Evolutionary conservation across 179 eudicot genomes (phyloP).

Genomic region (Silene vulgaris): DNA sequence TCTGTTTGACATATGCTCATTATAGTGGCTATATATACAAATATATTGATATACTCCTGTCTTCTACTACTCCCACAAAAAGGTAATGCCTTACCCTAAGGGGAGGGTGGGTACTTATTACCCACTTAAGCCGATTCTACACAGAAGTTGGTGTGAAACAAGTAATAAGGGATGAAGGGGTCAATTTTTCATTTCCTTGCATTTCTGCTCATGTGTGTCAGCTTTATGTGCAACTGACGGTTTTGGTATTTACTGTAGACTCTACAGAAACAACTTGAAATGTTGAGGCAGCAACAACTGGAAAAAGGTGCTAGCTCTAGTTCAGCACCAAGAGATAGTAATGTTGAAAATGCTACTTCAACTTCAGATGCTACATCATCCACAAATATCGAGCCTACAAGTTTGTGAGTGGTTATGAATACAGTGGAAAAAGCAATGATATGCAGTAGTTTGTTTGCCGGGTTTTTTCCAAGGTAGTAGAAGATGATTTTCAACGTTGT

Average conservation of each 20-base stretch:
- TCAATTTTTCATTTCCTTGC: slow-evolving; percentile 8
- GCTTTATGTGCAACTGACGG: slow-evolving; percentile 3
- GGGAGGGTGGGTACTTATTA: neutral
- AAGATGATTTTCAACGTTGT: slow-evolving; percentile 23
- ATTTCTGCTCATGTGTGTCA: neutral
- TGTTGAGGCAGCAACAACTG: slow-evolving; percentile 33
- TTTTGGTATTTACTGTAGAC: slow-evolving; percentile 36
- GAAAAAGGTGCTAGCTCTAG: slow-evolving; percentile 33
- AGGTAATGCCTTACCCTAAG: neutral
- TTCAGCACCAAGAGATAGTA: slow-evolving; percentile 33
- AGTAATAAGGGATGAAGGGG: neutral
- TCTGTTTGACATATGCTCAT: neutral
- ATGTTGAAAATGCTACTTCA: slow-evolving; percentile 43
- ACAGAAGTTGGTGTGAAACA: neutral
- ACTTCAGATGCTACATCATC: slow-evolving; percentile 42
- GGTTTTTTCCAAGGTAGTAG: slow-evolving; percentile 8
- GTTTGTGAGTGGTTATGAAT: slow-evolving; percentile 21
- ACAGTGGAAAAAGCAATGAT: neutral
- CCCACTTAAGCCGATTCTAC: neutral
- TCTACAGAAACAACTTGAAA: slow-evolving; percentile 50
- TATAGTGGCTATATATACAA: neutral
- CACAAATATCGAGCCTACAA: slow-evolving; percentile 26
- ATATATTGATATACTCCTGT: neutral
- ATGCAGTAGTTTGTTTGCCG: slow-evolving; percentile 7
- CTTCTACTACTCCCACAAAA: neutral